Evolutionary conservation across 75 land plant species (phyloP).

Genomic region (Sequoia sempervirens): DNA sequence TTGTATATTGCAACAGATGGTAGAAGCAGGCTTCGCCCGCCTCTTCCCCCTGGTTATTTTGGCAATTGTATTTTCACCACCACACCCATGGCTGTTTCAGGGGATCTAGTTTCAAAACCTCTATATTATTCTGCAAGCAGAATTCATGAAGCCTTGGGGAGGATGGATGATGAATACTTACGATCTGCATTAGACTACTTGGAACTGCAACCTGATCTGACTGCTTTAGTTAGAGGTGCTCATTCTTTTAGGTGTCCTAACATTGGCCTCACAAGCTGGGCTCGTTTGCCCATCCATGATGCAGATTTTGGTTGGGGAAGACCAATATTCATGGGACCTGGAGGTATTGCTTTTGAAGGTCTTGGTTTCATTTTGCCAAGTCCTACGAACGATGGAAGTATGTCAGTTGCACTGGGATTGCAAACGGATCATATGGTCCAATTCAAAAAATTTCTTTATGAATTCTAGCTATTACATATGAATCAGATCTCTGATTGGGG

Average conservation of each 20-base stretch:
- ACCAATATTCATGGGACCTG: slow-evolving; percentile 80
- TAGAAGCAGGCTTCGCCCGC: slow-evolving; percentile 49
- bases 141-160: slow-evolving; percentile 23
- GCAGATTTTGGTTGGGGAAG: slow-evolving; percentile 73
- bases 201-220: slow-evolving; percentile 38
- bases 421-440: slow-evolving; percentile 38
- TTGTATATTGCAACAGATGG: slow-evolving; percentile 73
- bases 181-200: slow-evolving; percentile 50
- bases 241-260: slow-evolving; percentile 41
- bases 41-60: slow-evolving; percentile 63
- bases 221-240: slow-evolving; percentile 27
- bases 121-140: slow-evolving; percentile 14
- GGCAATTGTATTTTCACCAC: slow-evolving; percentile 72
- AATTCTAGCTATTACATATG: slow-evolving; percentile 11
- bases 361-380: slow-evolving; percentile 33
- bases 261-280: slow-evolving; percentile 61
- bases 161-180: slow-evolving; percentile 31
- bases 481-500: neutral
- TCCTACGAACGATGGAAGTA: slow-evolving; percentile 30
- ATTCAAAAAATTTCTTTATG: slow-evolving; percentile 23
- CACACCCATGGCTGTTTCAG: slow-evolving; percentile 51
- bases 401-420: slow-evolving; percentile 39
- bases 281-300: slow-evolving; percentile 50
- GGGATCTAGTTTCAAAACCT: slow-evolving; percentile 42
- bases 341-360: slow-evolving; percentile 33